Evolutionary conservation across 495 filamentous ascomycete species (phyloP), one percentile per base, ranked within the genome.

Genomic region (Aspergillus homomorphus): DNA sequence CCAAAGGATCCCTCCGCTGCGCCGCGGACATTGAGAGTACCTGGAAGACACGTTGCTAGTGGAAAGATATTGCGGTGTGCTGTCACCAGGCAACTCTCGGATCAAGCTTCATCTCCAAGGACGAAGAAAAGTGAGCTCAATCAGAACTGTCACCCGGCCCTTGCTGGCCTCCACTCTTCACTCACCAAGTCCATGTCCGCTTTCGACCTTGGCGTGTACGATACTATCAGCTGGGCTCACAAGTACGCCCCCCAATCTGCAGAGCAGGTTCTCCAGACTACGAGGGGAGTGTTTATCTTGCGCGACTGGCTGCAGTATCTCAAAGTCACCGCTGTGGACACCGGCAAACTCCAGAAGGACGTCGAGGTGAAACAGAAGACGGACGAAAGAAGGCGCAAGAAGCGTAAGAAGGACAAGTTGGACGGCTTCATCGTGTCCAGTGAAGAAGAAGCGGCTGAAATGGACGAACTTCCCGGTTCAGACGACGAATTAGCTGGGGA

Each of bases 361-460:
- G 77, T 71, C 44, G 53, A 73, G 1, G 51, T 62, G 8, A 78
- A 77, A 18, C 57, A 69, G 24, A 82, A 76, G 53, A 69, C 64
- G 22, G 59, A 70, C 24, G 73, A 72, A 19, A 72, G 69, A 33
- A 82, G 77, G 50, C 79, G 76, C 56, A 93, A 90, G 64, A 86
- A 84, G 60, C 82, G 84, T 57, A 87, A 87, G 61, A 88, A 87
- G 62, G 80, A 82, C 53, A 85, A 89, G 51, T 73, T 96, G 6
- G 89, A 95, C 61, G 91, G 83, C 0, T 99, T 99, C 64, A 77
- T 99, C 33, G 80, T 98, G 9, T 87, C 84, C 10, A 92, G 87
- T 65, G 92, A 89, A 41, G 92, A 94, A 22, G 92, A 96, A 62
- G 79, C 75, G 12, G 80, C 84, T 53, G 88, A 90, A 57, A 82